Conservation (phyloP, 192 early-diverging fungal species). For the Coemansia sp. region DNA sequence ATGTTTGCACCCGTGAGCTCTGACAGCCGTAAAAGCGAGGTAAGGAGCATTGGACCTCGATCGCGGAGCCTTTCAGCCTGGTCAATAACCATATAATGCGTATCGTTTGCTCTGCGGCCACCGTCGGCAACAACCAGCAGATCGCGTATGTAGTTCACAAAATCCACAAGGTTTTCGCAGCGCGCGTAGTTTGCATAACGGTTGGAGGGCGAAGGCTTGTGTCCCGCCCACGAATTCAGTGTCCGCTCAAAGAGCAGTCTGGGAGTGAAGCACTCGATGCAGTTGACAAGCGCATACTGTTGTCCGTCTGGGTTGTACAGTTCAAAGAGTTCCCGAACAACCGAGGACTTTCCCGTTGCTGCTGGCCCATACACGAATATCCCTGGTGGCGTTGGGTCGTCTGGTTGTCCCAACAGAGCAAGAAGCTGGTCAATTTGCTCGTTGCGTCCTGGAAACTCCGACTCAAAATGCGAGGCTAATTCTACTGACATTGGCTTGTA, state of each 20-base stretch:
- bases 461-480: slow-evolving; percentile 45
- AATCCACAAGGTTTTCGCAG: slow-evolving; percentile 75
- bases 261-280: slow-evolving; percentile 74
- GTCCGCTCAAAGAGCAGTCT: slow-evolving; percentile 78
- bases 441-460: slow-evolving; percentile 38
- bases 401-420: slow-evolving; percentile 34
- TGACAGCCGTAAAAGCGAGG: slow-evolving; percentile 67
- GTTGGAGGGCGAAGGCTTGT: slow-evolving; percentile 53
- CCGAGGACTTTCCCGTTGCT: slow-evolving; percentile 62
- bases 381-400: slow-evolving; percentile 43
- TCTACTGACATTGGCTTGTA: neutral
- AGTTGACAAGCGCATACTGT: slow-evolving; percentile 62
- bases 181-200: slow-evolving; percentile 51
- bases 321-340: slow-evolving; percentile 43
- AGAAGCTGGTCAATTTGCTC: slow-evolving; percentile 41
- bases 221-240: slow-evolving; percentile 64
- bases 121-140: slow-evolving; percentile 14
- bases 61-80: slow-evolving; percentile 78
- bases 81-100: slow-evolving; percentile 67
- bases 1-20: slow-evolving; percentile 64
- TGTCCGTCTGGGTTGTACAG: slow-evolving; percentile 24
- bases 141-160: slow-evolving; percentile 54
- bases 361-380: slow-evolving; percentile 62
- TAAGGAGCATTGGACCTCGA: slow-evolving; percentile 65
- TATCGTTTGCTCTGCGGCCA: slow-evolving; percentile 6